These are phyloP conservation scores for Niebla homalea DNA, from an alignment of 495 filamentous ascomycete species.

Conservation along the genomic window DNA sequence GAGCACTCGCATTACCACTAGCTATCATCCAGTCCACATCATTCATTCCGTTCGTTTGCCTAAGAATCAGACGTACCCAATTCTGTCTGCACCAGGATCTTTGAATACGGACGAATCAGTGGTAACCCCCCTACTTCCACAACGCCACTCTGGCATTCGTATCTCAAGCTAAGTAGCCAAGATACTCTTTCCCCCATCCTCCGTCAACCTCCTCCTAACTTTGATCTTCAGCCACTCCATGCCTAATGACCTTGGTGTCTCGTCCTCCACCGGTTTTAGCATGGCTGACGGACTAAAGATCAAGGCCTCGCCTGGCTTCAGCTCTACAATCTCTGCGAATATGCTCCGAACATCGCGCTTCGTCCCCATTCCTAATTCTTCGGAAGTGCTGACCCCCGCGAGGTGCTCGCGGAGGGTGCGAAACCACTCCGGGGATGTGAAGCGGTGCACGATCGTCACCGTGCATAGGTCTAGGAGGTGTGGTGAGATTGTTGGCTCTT, in stretches of 20 bases:
- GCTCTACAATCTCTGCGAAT: conserved; percentile 43
- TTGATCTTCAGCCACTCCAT: conserved; percentile 36
- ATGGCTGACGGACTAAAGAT: conserved; percentile 51
- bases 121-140: too few species aligned
- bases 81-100: too few species aligned
- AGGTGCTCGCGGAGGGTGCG: conserved; percentile 44
- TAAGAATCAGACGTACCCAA: too few species aligned
- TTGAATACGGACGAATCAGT: too few species aligned
- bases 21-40: too few species aligned
- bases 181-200: conserved; percentile 45
- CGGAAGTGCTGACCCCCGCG: too few species aligned
- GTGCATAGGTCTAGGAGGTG: conserved; percentile 56
- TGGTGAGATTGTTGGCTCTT: conserved; percentile 65
- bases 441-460: conserved; percentile 60
- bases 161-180: conserved; percentile 19
- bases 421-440: conserved; percentile 59
- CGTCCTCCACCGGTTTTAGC: conserved; percentile 20
- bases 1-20: too few species aligned
- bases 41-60: too few species aligned
- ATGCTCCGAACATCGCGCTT: conserved; percentile 13
- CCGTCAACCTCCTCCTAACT: conserved; percentile 38
- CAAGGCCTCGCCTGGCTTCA: conserved; percentile 50
- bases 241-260: conserved; percentile 24
- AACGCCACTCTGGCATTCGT: too few species aligned
- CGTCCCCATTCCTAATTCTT: conserved; percentile 10